Base-by-base conservation (phyloP, 1,284 basidiomycete genomes). In the Coniferiporia sulphurascens region DNA sequence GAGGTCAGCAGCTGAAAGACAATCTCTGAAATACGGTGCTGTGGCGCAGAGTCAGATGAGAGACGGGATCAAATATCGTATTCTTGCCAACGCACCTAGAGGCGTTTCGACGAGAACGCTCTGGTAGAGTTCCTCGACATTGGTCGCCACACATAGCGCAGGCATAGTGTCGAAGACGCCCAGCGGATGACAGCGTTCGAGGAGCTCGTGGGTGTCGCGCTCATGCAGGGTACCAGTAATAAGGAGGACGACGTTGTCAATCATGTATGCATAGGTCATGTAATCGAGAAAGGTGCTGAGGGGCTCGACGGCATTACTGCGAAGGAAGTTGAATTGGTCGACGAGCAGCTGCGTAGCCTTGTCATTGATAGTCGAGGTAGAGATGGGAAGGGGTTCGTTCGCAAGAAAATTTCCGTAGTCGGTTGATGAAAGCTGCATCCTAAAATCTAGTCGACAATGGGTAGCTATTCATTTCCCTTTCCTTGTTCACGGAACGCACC, bases 191-290 rank as follows among this genome's bases (percentile, higher is more conserved):
- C 97, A 99, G 52, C 97, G 85, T 67, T 97, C 93, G 44, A 99
- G 77, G 8, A 99, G 82, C 71, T 99, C 97, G 69, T 98, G 94
- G 1, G 96, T 98, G 73, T 99, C 96, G 63, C 97, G 82, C 73
- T 98, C 96, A 70, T 99, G 96, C 44, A 99, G 77, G 1, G 96
- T 99, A 41, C 97, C 97, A 17, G 97, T 97, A 64, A 99, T 99
- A 68, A 99, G 83, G 54, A 99, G 82, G 63, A 99, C 90, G 69
- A 99, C 93, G 72, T 99, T 99, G 84, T 99, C 97, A 69, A 99
- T 99, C 97, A 99, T 99, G 77, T 99, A 99, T 32, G 87, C 93
- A 71, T 97, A 97, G 48, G 95, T 99, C 75, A 99, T 93, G 73
- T 98, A 99, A 72, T 99, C 97, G 64, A 99, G 78, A 72, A 99